Evolutionary conservation across 2,329 filamentous ascomycete species (phyloP), one percentile per base, ranked within the genome.

Genomic region (Clonostachys rosea): DNA sequence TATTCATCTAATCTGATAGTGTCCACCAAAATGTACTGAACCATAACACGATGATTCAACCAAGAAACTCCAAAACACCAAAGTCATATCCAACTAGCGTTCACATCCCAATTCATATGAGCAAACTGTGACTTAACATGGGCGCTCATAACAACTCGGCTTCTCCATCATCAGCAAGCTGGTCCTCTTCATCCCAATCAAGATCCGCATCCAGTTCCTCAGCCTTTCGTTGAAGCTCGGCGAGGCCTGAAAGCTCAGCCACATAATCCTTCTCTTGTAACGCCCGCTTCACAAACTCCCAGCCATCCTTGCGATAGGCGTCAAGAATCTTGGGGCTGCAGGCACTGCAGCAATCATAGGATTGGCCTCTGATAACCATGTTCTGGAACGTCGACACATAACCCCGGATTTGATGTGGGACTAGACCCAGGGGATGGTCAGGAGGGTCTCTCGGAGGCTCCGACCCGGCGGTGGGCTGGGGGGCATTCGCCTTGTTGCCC

Each of bases 381-480:
- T 86, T 91, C 58, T 84, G 80, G 64, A 89, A 94, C 5, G 76
- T 86, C 34, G 82, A 80, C 18, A 91, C 73, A 62, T 87, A 91
- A 20, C 89, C 89, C 34, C 89, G 84, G 45, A 94, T 83, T 53
- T 89, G 87, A 62, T 95, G 89, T 2, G 89, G 89, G 1, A 94
- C 80, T 13, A 87, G 77, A 18, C 84, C 84, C 3, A 87, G 72
- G 3, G 84, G 76, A 56, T 86, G 79, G 46, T 79, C 70, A 5
- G 66, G 67, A 16, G 75, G 80, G 48, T 84, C 77, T 41, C 78
- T 73, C 47, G 80, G 77, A 44, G 78, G 78, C 4, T 65, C 54
- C 2, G 61, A 54, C 9, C 69, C 65, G 2, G 65, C 59, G 4
- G 65, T 60, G 5, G 64, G 60, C 44, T 69, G 62, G 0, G 81